Percentiles rank a stretch among this genome's conserved stretches.
These are phyloP conservation scores for Kalmusia sp. DNA, from an alignment of 2,329 filamentous ascomycete genomes.

Conservation along the genomic window DNA sequence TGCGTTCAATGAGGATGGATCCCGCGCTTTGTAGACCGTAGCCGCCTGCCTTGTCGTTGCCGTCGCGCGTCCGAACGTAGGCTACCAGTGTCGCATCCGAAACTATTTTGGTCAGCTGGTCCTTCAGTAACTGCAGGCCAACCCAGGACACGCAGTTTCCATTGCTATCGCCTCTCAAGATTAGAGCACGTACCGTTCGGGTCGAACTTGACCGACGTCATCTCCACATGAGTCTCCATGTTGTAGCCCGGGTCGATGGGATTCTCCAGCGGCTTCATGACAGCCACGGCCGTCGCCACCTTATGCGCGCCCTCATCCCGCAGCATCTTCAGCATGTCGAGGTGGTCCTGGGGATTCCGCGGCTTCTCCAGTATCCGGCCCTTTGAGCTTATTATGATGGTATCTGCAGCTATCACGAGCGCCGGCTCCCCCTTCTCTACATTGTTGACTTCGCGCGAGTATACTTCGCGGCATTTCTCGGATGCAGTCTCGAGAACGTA, in stretches of 20 bases:
- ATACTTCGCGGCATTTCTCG: conserved; percentile 82
- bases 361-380: conserved; percentile 93
- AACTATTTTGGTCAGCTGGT: conserved; percentile 43
- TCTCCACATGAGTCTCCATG: conserved; percentile 81
- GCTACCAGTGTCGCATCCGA: conserved; percentile 83
- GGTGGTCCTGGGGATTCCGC: conserved; percentile 78
- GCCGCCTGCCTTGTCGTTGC: conserved; percentile 93
- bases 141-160: too few relatives aligned
- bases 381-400: conserved; percentile 78
- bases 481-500: conserved; percentile 90
- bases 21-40: conserved; percentile 93
- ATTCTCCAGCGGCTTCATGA: conserved; percentile 82
- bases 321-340: conserved; percentile 81
- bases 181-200: conserved; percentile 50
- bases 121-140: too few relatives aligned
- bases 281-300: conserved; percentile 84
- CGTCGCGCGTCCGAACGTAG: conserved; percentile 85
- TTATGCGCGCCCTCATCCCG: conserved; percentile 79
- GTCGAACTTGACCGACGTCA: conserved; percentile 91
- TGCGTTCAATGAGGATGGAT: conserved; percentile 83
- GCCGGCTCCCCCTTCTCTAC: conserved; percentile 71
- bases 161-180: neutral
- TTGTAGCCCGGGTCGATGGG: conserved; percentile 85
- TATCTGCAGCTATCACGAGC: conserved; percentile 89
- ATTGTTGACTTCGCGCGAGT: conserved; percentile 64